These are phyloP conservation scores for Dioscorea zingiberensis DNA, from an alignment of 106 monocot genomes.

Conservation along the genomic window DNA sequence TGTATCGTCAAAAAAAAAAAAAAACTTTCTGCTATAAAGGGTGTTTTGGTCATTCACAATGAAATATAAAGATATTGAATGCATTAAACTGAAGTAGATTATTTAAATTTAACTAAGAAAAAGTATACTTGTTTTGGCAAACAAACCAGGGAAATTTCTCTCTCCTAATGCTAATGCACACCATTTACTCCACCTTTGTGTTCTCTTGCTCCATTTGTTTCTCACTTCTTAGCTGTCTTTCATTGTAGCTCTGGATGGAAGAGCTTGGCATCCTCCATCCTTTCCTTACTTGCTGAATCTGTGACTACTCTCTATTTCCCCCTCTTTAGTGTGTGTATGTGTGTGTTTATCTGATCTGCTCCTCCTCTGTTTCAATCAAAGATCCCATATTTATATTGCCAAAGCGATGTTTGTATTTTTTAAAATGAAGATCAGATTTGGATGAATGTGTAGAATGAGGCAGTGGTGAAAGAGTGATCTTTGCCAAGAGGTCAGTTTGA, in stretches of 20 bases:
- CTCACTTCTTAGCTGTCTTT: neutral
- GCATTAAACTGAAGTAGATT: no score
- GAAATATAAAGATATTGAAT: no score
- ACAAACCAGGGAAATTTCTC: conserved; percentile 18
- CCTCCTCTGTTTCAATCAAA: conserved; percentile 1
- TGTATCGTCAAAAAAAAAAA: no score
- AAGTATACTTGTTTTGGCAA: neutral
- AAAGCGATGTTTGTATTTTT: neutral
- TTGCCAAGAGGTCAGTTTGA: conserved; percentile 9
- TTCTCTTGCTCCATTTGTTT: neutral
- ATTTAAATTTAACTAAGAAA: no score
- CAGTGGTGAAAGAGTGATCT: neutral
- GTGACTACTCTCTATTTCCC: no score
- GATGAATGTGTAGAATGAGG: neutral
- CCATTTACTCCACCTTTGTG: neutral
- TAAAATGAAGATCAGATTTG: conserved; percentile 1
- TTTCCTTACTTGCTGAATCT: neutral
- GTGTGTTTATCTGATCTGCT: conserved; percentile 10
- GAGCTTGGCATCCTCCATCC: neutral
- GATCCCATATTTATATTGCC: neutral
- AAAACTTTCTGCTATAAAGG: no score
- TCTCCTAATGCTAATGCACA: neutral
- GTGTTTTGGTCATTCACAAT: no score
- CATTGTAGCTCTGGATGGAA: neutral
- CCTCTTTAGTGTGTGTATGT: neutral